Evolutionary conservation across 2,329 filamentous ascomycete genomes (phyloP).

Genomic region (Capronia americana): DNA sequence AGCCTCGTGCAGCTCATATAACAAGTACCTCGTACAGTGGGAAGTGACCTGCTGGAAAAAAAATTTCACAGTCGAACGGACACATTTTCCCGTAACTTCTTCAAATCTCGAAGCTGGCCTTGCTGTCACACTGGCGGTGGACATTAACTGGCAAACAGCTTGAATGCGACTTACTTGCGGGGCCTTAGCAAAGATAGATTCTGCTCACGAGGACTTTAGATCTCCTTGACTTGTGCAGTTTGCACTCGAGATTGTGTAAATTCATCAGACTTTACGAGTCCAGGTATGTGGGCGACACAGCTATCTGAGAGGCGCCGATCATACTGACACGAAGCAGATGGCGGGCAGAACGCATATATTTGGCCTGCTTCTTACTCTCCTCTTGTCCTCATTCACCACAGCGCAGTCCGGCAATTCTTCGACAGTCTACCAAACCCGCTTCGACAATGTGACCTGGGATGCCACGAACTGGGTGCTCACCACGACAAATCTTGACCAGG

Average conservation of each 20-base stretch:
- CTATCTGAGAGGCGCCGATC: background rate
- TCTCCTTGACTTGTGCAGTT: background rate
- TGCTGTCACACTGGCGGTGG: background rate
- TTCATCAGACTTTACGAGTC: background rate
- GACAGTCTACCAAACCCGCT: constrained; percentile 56
- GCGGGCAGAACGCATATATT: constrained; percentile 4
- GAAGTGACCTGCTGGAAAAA: background rate
- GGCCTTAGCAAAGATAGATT: background rate
- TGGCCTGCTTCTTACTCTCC: constrained; percentile 12
- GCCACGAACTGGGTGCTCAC: constrained; percentile 63
- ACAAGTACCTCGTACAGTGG: background rate
- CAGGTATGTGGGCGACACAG: background rate
- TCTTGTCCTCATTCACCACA: constrained; percentile 13
- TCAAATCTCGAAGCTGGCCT: background rate
- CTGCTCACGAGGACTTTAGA: background rate
- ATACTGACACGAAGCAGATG: constrained; percentile 18
- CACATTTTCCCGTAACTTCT: background rate
- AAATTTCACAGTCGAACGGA: background rate
- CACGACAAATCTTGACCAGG: constrained; percentile 61
- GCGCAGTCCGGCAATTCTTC: constrained; percentile 32
- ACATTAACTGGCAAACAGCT: background rate
- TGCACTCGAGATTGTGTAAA: background rate
- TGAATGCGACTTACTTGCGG: background rate
- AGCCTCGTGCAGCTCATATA: constrained; percentile 6
- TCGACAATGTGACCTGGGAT: constrained; percentile 64